Evolutionary conservation across 2,329 filamentous ascomycete species (phyloP), one percentile per base, ranked within the genome.

Genomic region (Fusarium acutatum): DNA sequence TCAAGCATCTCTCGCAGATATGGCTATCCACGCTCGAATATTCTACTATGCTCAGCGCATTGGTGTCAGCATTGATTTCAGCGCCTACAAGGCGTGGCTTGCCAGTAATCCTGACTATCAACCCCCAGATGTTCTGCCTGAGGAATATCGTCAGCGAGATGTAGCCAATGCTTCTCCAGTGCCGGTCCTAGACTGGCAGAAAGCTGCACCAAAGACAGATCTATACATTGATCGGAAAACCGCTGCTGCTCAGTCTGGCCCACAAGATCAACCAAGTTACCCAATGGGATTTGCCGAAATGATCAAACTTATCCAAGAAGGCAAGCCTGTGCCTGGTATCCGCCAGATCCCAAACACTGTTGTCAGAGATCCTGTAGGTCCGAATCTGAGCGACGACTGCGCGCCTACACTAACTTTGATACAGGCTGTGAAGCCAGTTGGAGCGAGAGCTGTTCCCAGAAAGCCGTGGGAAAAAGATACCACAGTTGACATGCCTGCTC

Each of bases 271-370:
- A 50, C 92, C 94, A 41, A 88, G 90, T 2, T 97, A 97, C 77
- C 95, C 95, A 7, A 91, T 91, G 54, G 92, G 91, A 3, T 97
- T 98, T 81, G 92, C 93, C 13, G 91, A 96, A 74, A 94, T 98
- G 70, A 92, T 97, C 62, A 92, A 94, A 77, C 88, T 97, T 61
- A 93, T 98, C 60, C 93, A 94, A 30, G 91, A 90, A 34, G 94
- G 94, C 60, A 91, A 94, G 76, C 92, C 93, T 1, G 92, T 98
- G 47, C 94, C 95, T 3, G 95, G 95, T 2, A 97, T 98, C 78
- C 91, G 91, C 75, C 90, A 97, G 72, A 96, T 98, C 60, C 94
- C 95, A 9, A 89, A 94, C 74, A 96, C 92, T 0, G 86, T 97
- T 10, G 86, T 95, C 26, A 87, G 90, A 60, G 92, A 92, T 9